phyloP scores from a whole-genome alignment of 441 rosid genomes.

The Jatropha podagrica region DNA sequence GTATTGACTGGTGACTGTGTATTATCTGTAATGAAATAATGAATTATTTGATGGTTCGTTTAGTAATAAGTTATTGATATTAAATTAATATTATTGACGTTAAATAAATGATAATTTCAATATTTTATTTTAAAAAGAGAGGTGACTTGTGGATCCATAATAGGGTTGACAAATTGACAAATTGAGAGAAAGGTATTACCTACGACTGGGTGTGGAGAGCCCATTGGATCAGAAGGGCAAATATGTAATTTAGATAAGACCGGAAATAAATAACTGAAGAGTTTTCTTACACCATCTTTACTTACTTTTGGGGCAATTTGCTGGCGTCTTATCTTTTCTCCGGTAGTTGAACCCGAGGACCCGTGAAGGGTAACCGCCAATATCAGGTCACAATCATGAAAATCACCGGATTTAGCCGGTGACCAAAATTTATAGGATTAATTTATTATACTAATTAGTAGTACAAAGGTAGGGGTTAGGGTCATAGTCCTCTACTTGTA shows the following conservation, averaged over 20 bases:
- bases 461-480: background rate
- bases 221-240: conserved; percentile 15
- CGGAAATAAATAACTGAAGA: conserved; percentile 29
- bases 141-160: background rate
- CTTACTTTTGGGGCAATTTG: conserved; percentile 40
- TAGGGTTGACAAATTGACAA: background rate
- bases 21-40: too few relatives aligned
- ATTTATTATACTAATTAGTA: background rate
- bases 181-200: background rate
- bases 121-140: background rate
- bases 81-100: too few relatives aligned
- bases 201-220: background rate
- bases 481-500: background rate
- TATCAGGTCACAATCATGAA: conserved; percentile 30
- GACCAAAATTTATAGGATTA: background rate
- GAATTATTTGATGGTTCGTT: too few relatives aligned
- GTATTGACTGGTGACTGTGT: too few relatives aligned
- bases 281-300: conserved; percentile 12
- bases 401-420: conserved; percentile 33
- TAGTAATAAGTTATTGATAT: too few relatives aligned
- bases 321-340: conserved; percentile 33
- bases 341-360: conserved; percentile 46
- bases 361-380: conserved; percentile 43
- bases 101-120: too few relatives aligned
- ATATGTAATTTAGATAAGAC: conserved; percentile 1